Evolutionary conservation across 169 alveolate species (phyloP).

Genomic region (Neospora caninum): DNA sequence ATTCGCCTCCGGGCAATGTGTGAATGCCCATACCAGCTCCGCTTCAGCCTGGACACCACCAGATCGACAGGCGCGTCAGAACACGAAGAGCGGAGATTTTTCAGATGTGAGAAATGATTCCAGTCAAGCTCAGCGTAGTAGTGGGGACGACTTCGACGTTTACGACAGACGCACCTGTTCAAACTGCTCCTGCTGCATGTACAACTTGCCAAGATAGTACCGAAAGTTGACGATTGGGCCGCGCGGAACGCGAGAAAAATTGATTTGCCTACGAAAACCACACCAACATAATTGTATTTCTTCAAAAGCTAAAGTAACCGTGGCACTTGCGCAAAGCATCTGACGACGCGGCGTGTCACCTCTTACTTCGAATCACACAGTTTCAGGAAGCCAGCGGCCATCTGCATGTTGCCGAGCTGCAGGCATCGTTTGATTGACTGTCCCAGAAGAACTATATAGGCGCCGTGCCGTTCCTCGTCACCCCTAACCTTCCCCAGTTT

Average conservation of each 20-base stretch:
- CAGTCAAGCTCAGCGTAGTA: too few relatives aligned
- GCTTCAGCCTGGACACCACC: conserved; percentile 72
- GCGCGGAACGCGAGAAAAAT: conserved; percentile 78
- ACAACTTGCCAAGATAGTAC: conserved; percentile 81
- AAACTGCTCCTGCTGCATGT: conserved; percentile 87
- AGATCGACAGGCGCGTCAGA: neutral
- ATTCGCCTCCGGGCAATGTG: conserved; percentile 75
- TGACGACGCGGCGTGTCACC: neutral
- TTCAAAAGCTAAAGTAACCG: neutral
- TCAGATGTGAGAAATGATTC: too few relatives aligned
- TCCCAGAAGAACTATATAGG: conserved; percentile 82
- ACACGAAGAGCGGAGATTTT: neutral
- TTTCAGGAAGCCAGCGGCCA: conserved; percentile 88
- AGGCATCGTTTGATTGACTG: conserved; percentile 86
- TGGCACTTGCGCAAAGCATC: neutral
- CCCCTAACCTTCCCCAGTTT: conserved; percentile 86
- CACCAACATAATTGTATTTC: neutral
- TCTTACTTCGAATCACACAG: conserved; percentile 81
- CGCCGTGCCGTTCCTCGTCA: conserved; percentile 86
- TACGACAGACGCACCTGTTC: conserved; percentile 67
- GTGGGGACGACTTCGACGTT: too few relatives aligned
- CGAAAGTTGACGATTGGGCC: conserved; percentile 87
- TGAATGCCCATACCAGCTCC: conserved; percentile 80
- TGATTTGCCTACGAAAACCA: conserved; percentile 71
- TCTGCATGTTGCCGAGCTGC: conserved; percentile 90